Conservation (phyloP, 768 basidiomycete genomes). For the Termitomyces sp. region DNA sequence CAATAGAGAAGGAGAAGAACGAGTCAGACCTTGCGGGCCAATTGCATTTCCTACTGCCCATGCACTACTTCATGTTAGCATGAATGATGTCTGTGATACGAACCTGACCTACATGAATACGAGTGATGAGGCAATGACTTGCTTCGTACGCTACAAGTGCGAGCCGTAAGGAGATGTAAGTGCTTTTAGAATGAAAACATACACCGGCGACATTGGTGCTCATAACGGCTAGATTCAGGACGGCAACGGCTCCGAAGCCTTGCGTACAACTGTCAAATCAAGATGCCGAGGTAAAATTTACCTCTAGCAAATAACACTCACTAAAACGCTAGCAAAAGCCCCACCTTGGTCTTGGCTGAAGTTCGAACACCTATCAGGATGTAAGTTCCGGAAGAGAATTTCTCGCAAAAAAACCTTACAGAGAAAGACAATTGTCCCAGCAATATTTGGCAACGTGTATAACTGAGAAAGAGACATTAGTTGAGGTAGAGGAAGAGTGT, state of each 20-base stretch:
- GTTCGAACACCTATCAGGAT: constrained; percentile 29
- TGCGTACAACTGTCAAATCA: constrained; percentile 31
- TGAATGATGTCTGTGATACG: not conserved
- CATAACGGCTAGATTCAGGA: constrained; percentile 41
- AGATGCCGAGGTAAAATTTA: not conserved
- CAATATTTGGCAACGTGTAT: constrained; percentile 42
- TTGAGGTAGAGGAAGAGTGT: not conserved
- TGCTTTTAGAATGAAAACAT: constrained; percentile 3
- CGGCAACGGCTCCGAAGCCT: constrained; percentile 41
- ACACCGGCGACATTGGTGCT: constrained; percentile 40
- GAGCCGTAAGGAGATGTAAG: not conserved
- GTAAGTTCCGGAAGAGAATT: not conserved
- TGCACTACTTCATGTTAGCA: constrained; percentile 20
- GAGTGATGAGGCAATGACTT: constrained; percentile 39
- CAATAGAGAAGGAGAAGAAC: not conserved
- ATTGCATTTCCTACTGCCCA: constrained; percentile 49
- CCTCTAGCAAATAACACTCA: constrained; percentile 14
- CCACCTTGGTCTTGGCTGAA: constrained; percentile 32
- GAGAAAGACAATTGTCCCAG: constrained; percentile 44
- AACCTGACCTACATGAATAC: constrained; percentile 34
- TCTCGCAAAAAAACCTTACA: constrained; percentile 15
- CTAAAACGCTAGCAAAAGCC: constrained; percentile 46
- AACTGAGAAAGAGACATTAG: constrained; percentile 18
- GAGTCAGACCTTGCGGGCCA: constrained; percentile 32
- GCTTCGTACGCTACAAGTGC: constrained; percentile 37